Evolutionary conservation across 169 alveolate species (phyloP).

Genomic region (Eimeria sp.): DNA sequence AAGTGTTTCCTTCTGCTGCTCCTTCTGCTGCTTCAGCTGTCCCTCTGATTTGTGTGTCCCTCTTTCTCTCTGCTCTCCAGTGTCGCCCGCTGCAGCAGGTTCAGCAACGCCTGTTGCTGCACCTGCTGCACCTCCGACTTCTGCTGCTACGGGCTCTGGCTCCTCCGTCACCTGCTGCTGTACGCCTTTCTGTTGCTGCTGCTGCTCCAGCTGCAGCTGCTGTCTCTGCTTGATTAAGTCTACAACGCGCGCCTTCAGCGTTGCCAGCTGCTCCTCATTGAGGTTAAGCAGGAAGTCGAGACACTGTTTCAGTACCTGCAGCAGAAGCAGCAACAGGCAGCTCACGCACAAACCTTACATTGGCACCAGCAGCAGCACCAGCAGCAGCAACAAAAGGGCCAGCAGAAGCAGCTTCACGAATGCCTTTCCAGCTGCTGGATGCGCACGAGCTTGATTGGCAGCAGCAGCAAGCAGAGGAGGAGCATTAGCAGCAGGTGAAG

Average conservation of each 20-base stretch:
- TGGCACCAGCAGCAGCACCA: neutral
- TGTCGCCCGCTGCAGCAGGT: neutral
- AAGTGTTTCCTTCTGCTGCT: neutral
- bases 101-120: neutral
- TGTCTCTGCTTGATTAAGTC: slow-evolving; percentile 4
- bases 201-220: slow-evolving; percentile 3
- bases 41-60: neutral
- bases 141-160: slow-evolving; percentile 9
- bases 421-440: neutral
- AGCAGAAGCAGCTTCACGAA: neutral
- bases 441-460: neutral
- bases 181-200: neutral
- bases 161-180: neutral
- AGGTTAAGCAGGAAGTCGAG: slow-evolving; percentile 72
- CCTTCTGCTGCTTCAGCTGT: neutral
- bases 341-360: neutral
- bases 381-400: slow-evolving; percentile 15
- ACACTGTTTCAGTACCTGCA: slow-evolving; percentile 68
- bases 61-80: neutral
- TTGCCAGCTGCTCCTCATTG: slow-evolving; percentile 68
- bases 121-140: neutral
- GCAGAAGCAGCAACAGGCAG: neutral
- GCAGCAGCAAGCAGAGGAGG: neutral
- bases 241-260: slow-evolving; percentile 44
- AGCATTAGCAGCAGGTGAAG: neutral